phyloP scores from a whole-genome alignment of 2,329 filamentous ascomycete genomes.

The Aspergillus proliferans region DNA sequence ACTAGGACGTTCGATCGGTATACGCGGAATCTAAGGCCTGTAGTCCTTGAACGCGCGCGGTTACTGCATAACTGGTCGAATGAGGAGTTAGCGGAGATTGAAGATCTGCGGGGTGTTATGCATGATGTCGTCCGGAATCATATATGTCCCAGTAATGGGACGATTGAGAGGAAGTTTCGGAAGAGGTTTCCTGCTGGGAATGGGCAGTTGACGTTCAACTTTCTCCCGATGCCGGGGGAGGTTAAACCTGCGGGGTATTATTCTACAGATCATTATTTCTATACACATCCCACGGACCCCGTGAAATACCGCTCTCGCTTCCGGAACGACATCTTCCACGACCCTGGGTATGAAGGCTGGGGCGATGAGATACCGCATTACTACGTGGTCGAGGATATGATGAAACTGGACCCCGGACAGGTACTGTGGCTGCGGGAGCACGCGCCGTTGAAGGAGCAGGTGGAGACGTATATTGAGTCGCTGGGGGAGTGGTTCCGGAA shows the following conservation, averaged over 20 bases:
- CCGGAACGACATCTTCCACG: constrained; percentile 43
- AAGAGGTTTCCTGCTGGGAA: constrained; percentile 49
- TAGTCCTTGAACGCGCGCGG: constrained; percentile 48
- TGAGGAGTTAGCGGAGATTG: constrained; percentile 52
- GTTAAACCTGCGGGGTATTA: constrained; percentile 39
- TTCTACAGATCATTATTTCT: constrained; percentile 16
- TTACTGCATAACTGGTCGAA: constrained; percentile 56
- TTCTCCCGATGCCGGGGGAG: constrained; percentile 25
- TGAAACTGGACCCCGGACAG: constrained; percentile 57
- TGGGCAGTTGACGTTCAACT: constrained; percentile 47
- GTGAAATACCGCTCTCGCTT: constrained; percentile 43
- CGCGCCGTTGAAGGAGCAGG: constrained; percentile 51
- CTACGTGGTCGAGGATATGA: constrained; percentile 59
- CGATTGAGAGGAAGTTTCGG: constrained; percentile 53
- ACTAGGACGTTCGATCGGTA: constrained; percentile 46
- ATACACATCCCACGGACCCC: constrained; percentile 19
- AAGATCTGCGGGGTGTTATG: constrained; percentile 52
- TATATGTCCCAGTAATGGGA: constrained; percentile 57
- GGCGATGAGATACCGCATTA: constrained; percentile 59
- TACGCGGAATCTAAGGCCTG: constrained; percentile 41
- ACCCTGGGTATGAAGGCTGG: constrained; percentile 56
- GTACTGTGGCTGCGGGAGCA: constrained; percentile 53
- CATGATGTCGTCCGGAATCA: constrained; percentile 52
- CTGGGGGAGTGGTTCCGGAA: constrained; percentile 58
- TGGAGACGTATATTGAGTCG: constrained; percentile 48